Percentiles rank a stretch among this genome's conserved stretches.
phyloP scores from a whole-genome alignment of 2,329 filamentous ascomycete genomes.

The Dryadomyces sulphureus region DNA sequence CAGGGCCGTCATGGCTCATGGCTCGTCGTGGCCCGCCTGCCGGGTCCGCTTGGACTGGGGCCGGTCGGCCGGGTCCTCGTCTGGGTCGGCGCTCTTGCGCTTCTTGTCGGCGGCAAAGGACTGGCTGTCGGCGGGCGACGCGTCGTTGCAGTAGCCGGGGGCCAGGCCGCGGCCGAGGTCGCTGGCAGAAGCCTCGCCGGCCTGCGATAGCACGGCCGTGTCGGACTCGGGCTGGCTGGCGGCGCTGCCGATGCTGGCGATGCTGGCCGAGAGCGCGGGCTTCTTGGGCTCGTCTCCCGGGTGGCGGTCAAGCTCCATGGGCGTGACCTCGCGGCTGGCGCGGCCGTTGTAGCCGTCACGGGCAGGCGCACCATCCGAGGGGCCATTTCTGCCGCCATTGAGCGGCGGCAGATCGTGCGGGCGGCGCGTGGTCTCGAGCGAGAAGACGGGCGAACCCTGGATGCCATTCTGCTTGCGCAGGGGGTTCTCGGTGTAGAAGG shows the following conservation, averaged over 20 bases:
- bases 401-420: constrained; percentile 31
- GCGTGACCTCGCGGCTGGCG: constrained; percentile 10
- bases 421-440: constrained; percentile 39
- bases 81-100: constrained; percentile 15
- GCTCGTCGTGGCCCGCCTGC: constrained; percentile 12
- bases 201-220: constrained; percentile 4
- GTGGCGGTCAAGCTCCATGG: constrained; percentile 9
- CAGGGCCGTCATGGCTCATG: background rate
- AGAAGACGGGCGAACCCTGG: constrained; percentile 37
- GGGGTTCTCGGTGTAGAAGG: constrained; percentile 51
- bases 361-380: constrained; percentile 21
- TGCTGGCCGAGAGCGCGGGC: background rate
- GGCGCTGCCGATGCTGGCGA: background rate
- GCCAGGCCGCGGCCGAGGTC: constrained; percentile 11
- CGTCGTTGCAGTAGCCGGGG: background rate
- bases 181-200: constrained; percentile 18
- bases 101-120: constrained; percentile 16
- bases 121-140: background rate
- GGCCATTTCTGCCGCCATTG: constrained; percentile 32
- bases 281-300: background rate
- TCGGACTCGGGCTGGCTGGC: constrained; percentile 3
- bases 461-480: constrained; percentile 38
- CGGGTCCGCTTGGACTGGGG: constrained; percentile 10
- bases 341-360: constrained; percentile 4
- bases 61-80: constrained; percentile 7